phyloP scores from a whole-genome alignment of 306 rosid genomes.

The Lablab purpureus region DNA sequence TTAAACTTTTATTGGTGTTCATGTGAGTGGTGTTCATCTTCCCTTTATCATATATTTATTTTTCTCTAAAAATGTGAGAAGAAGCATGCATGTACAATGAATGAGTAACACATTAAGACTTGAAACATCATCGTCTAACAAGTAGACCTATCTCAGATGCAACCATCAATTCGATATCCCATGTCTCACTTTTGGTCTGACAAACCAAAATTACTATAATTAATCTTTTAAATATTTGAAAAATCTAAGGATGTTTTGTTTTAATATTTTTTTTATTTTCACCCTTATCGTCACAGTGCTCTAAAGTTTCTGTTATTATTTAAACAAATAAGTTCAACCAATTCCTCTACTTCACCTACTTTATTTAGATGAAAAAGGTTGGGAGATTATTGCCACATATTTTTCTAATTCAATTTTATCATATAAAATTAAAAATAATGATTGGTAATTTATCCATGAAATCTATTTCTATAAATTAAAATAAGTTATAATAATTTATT shows the following conservation, averaged over 20 bases:
- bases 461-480: too few species aligned
- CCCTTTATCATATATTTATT: not conserved
- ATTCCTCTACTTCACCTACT: not conserved
- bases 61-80: not conserved
- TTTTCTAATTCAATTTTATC: not conserved
- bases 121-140: constrained; percentile 7
- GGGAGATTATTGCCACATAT: not conserved
- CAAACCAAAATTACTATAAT: not conserved
- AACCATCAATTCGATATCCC: constrained; percentile 1
- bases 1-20: not conserved
- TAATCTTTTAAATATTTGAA: not conserved
- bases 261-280: not conserved
- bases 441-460: too few species aligned
- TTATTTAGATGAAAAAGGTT: not conserved
- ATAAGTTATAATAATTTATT: too few species aligned
- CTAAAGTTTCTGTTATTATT: not conserved
- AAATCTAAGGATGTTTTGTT: not conserved
- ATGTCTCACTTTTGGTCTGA: constrained; percentile 30
- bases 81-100: not conserved
- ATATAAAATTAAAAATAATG: not conserved
- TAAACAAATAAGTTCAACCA: not conserved
- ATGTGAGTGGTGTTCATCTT: not conserved
- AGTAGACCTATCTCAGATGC: not conserved
- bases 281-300: not conserved
- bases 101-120: not conserved